Conservation (phyloP, 2,329 filamentous ascomycete genomes). For the Epichloe coenophiala region DNA sequence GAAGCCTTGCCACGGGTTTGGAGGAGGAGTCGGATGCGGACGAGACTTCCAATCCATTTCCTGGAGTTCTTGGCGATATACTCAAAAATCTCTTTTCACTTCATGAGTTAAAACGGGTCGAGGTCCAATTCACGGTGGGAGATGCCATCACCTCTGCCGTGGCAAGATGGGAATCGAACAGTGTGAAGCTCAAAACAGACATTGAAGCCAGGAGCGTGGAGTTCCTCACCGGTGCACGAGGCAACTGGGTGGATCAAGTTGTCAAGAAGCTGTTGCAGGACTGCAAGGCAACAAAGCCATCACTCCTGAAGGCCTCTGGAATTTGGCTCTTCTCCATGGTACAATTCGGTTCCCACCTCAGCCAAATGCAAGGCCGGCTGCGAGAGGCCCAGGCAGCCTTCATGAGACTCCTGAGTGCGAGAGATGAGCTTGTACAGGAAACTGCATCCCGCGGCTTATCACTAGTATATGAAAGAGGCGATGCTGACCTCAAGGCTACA, state of each 20-base stretch:
- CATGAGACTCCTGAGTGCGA: conserved; percentile 71
- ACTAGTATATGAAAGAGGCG: conserved; percentile 89
- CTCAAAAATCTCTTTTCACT: conserved; percentile 58
- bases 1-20: conserved; percentile 56
- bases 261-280: conserved; percentile 63
- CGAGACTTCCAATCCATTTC: conserved; percentile 10
- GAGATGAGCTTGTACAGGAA: conserved; percentile 91
- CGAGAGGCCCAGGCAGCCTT: conserved; percentile 76
- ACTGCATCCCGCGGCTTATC: conserved; percentile 82
- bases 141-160: conserved; percentile 72
- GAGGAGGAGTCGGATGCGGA: conserved; percentile 14
- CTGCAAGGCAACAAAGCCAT: conserved; percentile 75
- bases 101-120: conserved; percentile 72
- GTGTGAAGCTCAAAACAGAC: conserved; percentile 61
- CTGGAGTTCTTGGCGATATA: conserved; percentile 37
- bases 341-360: conserved; percentile 74
- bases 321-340: conserved; percentile 92
- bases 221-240: conserved; percentile 25
- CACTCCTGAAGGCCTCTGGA: conserved; percentile 78
- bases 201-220: conserved; percentile 40
- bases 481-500: conserved; percentile 63
- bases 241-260: conserved; percentile 34
- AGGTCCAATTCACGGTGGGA: conserved; percentile 82
- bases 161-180: conserved; percentile 71
- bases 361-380: conserved; percentile 58